phyloP scores from a whole-genome alignment of 768 basidiomycete species.

The Chalciporus chontae region DNA sequence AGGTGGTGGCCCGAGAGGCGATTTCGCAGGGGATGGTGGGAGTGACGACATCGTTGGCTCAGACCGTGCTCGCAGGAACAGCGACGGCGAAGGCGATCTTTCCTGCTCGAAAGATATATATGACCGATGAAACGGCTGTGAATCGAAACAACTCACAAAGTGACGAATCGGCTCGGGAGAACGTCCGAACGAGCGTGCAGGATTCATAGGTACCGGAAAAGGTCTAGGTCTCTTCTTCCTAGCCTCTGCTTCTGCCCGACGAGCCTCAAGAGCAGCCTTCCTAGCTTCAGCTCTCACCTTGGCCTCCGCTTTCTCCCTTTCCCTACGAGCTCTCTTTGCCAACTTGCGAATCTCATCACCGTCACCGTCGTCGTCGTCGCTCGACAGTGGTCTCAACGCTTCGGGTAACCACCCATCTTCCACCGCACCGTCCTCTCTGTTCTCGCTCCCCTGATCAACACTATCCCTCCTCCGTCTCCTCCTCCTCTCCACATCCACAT shows the following conservation, averaged over 20 bases:
- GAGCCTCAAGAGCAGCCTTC: slow-evolving; percentile 15
- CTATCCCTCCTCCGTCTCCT: slow-evolving; percentile 6
- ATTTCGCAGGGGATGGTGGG: slow-evolving; percentile 5
- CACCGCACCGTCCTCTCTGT: not conserved
- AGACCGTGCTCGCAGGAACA: slow-evolving; percentile 8
- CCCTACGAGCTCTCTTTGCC: slow-evolving; percentile 32
- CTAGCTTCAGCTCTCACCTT: slow-evolving; percentile 16
- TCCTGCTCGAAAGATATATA: slow-evolving; percentile 6
- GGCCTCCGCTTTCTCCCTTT: slow-evolving; percentile 23
- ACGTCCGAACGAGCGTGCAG: not conserved
- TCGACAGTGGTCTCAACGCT: slow-evolving; percentile 35
- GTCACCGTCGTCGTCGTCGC: slow-evolving; percentile 40
- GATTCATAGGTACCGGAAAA: slow-evolving; percentile 22
- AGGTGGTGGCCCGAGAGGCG: not conserved
- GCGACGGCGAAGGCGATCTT: not conserved
- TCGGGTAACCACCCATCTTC: slow-evolving; percentile 31
- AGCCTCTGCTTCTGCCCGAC: slow-evolving; percentile 7
- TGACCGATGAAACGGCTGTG: not conserved
- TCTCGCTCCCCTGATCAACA: not conserved
- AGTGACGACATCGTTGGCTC: slow-evolving; percentile 10
- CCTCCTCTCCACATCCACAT: slow-evolving; percentile 9
- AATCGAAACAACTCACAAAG: slow-evolving; percentile 14
- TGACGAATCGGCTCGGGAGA: not conserved
- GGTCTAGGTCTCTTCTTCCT: slow-evolving; percentile 20
- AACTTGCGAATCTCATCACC: slow-evolving; percentile 28